A percentile compares a stretch with the other conserved stretches of the same genome.
Conservation (phyloP, 2,329 filamentous ascomycete genomes). For the Bertia moriformis region DNA sequence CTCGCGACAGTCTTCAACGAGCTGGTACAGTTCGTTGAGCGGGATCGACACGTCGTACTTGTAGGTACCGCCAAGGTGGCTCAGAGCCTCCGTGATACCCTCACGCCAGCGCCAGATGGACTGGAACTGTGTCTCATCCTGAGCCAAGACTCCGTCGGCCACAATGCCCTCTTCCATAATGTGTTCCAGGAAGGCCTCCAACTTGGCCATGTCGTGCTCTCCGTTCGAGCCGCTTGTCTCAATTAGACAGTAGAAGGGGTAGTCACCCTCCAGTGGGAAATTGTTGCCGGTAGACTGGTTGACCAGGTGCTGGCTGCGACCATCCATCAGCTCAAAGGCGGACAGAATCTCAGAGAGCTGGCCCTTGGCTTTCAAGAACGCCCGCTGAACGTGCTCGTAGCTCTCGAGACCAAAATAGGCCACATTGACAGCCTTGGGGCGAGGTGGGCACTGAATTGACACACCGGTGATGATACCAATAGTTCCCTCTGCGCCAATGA, state of each 20-base stretch:
- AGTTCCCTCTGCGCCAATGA: conserved; percentile 90
- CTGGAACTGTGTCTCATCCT: conserved; percentile 80
- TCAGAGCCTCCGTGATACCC: conserved; percentile 76
- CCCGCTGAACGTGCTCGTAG: conserved; percentile 74
- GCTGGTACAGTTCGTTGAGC: conserved; percentile 67
- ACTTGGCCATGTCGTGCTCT: conserved; percentile 85
- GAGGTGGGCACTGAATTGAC: conserved; percentile 76
- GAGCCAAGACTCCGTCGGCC: conserved; percentile 75
- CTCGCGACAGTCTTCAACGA: conserved; percentile 73
- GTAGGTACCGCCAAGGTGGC: conserved; percentile 88
- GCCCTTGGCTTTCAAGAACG: conserved; percentile 76
- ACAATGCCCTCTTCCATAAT: conserved; percentile 83
- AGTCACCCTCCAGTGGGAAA: conserved; percentile 64
- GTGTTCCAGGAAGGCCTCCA: conserved; percentile 77
- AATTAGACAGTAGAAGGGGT: conserved; percentile 91
- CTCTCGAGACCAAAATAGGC: conserved; percentile 85
- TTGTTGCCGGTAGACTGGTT: conserved; percentile 61
- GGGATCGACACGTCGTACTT: conserved; percentile 98
- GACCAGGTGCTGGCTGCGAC: conserved; percentile 65
- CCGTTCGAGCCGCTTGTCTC: conserved; percentile 91
- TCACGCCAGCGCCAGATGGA: conserved; percentile 86
- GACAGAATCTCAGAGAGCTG: conserved; percentile 91
- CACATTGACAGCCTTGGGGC: conserved; percentile 79
- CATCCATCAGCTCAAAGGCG: conserved; percentile 95
- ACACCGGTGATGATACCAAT: conserved; percentile 87